Base-by-base conservation (phyloP, 257 asterid species). In the Parsonsia alboflavescens region DNA sequence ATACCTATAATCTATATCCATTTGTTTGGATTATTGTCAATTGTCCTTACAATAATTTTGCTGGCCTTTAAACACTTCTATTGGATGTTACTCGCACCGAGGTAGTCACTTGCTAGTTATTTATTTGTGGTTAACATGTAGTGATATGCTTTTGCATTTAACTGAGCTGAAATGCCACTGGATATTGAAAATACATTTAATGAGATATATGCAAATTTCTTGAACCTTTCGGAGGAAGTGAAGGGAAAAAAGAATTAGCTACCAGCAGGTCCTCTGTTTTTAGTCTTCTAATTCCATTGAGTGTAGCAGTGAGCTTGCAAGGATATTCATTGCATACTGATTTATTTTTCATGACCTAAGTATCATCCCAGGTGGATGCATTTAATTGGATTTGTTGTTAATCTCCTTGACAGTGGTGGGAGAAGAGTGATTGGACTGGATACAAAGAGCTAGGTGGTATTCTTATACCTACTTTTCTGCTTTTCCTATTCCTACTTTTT, bases 321-420 rank as follows among this genome's bases (percentile, higher is more conserved):
- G 36, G 65, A 69, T 45, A 49, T 39, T 62, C 41, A 66, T 62
- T 67, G n/a, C 57, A 44, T 73, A 75, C 76, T 79, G 80, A 77
- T 74, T 78, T 80, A 78, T 75, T 75, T 87, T 83, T 81, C 80
- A 79, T 87, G 83, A 91, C 85, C 86, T 83, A 82, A 89, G 91
- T 85, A 87, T 88, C 92, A 88, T 88, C 96, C 97, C 91, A 88
- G 93, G 96, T 92, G 87, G 87, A 84, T 91, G 85, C 97, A 82
- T 92, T 92, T 95, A 92, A 90, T 87, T 92, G 96, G 96, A 88
- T 90, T 90, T 92, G 88, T 95, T 92, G 41, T 54, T 54, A 84
- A 84, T 93, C 87, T 92, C 85, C 89, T 95, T 89, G 96, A 88
- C 99, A 95, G 99, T 95, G 99, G 99, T 95, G 99, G 99, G 99